phyloP scores from a whole-genome alignment of 768 basidiomycete species.

The Tubosaeta sp. region DNA sequence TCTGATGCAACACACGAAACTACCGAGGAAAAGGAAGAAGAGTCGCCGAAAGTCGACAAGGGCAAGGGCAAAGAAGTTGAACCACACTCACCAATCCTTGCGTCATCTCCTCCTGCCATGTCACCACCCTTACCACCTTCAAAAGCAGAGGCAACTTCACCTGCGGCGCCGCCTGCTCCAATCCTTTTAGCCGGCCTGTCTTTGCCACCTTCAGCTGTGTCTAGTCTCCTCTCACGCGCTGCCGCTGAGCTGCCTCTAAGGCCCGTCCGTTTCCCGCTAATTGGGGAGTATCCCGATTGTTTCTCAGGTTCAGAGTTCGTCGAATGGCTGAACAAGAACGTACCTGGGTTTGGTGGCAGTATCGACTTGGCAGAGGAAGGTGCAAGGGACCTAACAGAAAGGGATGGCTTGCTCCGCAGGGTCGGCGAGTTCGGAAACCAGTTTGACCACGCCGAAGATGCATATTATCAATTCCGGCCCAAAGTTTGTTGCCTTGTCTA shows the following conservation, averaged over 20 bases:
- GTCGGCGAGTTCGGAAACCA: constrained; percentile 81
- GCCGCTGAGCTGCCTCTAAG: constrained; percentile 67
- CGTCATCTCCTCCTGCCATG: constrained; percentile 57
- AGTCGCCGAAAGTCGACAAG: constrained; percentile 66
- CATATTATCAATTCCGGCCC: constrained; percentile 80
- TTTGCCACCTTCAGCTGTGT: constrained; percentile 59
- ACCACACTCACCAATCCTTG: constrained; percentile 26
- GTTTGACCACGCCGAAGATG: constrained; percentile 74
- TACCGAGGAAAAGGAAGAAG: constrained; percentile 31
- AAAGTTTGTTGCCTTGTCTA: constrained; percentile 45
- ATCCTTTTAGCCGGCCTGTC: constrained; percentile 76
- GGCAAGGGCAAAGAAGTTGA: constrained; percentile 71
- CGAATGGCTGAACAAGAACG: constrained; percentile 74
- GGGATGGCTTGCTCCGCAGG: constrained; percentile 57
- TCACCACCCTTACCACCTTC: constrained; percentile 56
- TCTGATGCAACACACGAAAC: constrained; percentile 21
- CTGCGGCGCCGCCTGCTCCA: constrained; percentile 41
- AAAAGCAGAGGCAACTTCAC: constrained; percentile 35
- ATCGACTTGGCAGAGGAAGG: constrained; percentile 75
- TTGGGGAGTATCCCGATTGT: constrained; percentile 82
- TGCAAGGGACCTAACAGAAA: constrained; percentile 51
- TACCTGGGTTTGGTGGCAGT: constrained; percentile 73
- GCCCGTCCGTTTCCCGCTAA: constrained; percentile 67
- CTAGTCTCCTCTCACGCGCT: constrained; percentile 67
- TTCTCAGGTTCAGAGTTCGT: constrained; percentile 91